A percentile compares a stretch with the other conserved stretches of the same genome.
phyloP scores from a whole-genome alignment of 805 yeast species.

The Metschnikowia continentalis region DNA sequence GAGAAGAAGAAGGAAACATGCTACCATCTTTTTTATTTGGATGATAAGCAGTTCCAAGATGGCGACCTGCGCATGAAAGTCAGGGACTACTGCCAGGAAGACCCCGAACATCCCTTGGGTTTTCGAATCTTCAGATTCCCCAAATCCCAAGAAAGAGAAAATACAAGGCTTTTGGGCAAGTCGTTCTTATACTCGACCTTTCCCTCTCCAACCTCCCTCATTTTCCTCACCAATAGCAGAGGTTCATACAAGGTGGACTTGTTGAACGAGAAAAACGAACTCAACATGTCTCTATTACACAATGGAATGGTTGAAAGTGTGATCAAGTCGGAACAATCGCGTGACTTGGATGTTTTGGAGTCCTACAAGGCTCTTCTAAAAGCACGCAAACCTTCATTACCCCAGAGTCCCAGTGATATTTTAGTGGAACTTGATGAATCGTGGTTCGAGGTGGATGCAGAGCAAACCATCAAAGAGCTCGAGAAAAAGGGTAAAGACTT shows the following conservation, averaged over 20 bases:
- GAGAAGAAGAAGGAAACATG: constrained; percentile 16
- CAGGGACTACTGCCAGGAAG: constrained; percentile 20
- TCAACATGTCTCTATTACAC: constrained; percentile 19
- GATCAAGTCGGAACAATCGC: constrained; percentile 4
- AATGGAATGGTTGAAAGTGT: constrained; percentile 20
- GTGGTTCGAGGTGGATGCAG: constrained; percentile 25
- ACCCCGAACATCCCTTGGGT: constrained; percentile 19
- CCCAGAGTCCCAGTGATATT: not conserved
- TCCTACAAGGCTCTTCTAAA: constrained; percentile 16
- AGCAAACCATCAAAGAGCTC: constrained; percentile 21
- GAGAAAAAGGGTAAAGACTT: not conserved
- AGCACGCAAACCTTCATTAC: constrained; percentile 5
- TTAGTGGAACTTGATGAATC: constrained; percentile 17
- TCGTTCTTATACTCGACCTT: constrained; percentile 25
- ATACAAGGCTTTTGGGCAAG: constrained; percentile 27
- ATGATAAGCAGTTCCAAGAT: constrained; percentile 6
- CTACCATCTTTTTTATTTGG: constrained; percentile 18
- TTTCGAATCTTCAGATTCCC: constrained; percentile 18
- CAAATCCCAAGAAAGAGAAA: constrained; percentile 23
- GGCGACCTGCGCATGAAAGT: constrained; percentile 3
- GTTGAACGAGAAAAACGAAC: constrained; percentile 13
- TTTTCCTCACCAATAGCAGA: constrained; percentile 24
- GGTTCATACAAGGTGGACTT: constrained; percentile 24
- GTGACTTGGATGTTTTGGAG: constrained; percentile 9
- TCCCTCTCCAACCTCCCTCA: constrained; percentile 27